These are phyloP conservation scores for Phylloporus rhodoxanthus DNA, from an alignment of 768 basidiomycete genomes.

Conservation along the genomic window DNA sequence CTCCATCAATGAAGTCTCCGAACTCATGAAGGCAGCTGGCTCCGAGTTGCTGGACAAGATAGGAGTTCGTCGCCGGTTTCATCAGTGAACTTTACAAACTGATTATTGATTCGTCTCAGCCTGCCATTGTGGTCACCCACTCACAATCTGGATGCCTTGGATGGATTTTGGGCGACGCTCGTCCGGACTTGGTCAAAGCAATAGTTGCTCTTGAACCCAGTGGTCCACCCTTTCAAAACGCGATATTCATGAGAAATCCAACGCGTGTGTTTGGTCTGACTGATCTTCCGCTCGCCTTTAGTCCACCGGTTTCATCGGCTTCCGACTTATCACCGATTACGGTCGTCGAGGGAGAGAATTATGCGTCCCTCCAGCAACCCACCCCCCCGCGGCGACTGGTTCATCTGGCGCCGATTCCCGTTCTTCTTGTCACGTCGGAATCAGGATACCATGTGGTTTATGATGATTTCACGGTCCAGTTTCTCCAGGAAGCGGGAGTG, in stretches of 20 bases:
- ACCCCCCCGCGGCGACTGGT: slow-evolving; percentile 37
- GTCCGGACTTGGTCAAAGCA: slow-evolving; percentile 40
- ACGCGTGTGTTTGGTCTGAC: slow-evolving; percentile 46
- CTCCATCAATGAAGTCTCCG: slow-evolving; percentile 32
- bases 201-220: slow-evolving; percentile 47
- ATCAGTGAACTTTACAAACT: not conserved
- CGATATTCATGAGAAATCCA: slow-evolving; percentile 32
- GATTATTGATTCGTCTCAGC: slow-evolving; percentile 25
- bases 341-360: slow-evolving; percentile 26
- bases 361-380: slow-evolving; percentile 40
- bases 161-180: slow-evolving; percentile 44
- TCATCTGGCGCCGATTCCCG: slow-evolving; percentile 40
- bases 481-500: slow-evolving; percentile 41
- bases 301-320: slow-evolving; percentile 37
- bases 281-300: slow-evolving; percentile 40
- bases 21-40: slow-evolving; percentile 39
- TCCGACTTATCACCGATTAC: slow-evolving; percentile 31
- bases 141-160: slow-evolving; percentile 46
- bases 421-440: slow-evolving; percentile 45
- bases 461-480: slow-evolving; percentile 41
- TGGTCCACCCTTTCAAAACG: slow-evolving; percentile 44
- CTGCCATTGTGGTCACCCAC: slow-evolving; percentile 44
- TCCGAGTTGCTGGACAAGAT: slow-evolving; percentile 41
- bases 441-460: slow-evolving; percentile 47
- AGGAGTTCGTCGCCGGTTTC: slow-evolving; percentile 34